These are phyloP conservation scores for Saccharomycopsis capsularis DNA, from an alignment of 805 yeast species.

Conservation along the genomic window DNA sequence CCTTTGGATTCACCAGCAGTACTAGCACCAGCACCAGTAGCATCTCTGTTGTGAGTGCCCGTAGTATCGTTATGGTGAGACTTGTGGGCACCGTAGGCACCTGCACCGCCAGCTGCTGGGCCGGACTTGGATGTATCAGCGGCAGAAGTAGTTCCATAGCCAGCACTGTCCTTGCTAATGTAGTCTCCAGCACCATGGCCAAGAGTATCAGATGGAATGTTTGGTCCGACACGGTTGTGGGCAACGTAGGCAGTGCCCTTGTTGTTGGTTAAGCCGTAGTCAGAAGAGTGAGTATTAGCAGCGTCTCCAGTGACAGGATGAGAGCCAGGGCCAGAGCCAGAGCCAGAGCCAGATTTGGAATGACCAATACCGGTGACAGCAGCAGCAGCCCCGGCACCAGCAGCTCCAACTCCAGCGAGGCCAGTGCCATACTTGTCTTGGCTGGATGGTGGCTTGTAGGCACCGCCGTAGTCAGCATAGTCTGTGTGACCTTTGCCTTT, in stretches of 20 bases:
- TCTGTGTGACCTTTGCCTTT: not conserved
- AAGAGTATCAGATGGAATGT: not conserved
- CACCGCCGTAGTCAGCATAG: not conserved
- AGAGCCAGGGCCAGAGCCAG: not conserved
- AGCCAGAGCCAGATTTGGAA: not conserved
- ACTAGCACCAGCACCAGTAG: slow-evolving; percentile 9
- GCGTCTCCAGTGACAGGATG: slow-evolving; percentile 1
- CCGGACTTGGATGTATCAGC: slow-evolving; percentile 7
- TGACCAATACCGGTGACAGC: slow-evolving; percentile 1
- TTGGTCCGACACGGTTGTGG: slow-evolving; percentile 1
- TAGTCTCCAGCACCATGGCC: not conserved
- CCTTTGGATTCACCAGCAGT: slow-evolving; percentile 18
- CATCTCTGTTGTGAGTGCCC: not conserved
- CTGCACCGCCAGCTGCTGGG: slow-evolving; percentile 9
- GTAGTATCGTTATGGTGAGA: not conserved
- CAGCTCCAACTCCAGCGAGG: not conserved
- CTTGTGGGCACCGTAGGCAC: slow-evolving; percentile 1
- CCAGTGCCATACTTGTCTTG: not conserved
- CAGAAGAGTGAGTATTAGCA: not conserved
- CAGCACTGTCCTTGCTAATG: not conserved
- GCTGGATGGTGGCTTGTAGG: not conserved
- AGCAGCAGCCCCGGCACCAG: not conserved
- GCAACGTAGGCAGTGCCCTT: not conserved
- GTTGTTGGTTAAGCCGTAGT: slow-evolving; percentile 3
- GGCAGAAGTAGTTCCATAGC: not conserved